Percentiles rank a stretch among this genome's conserved stretches.
phyloP scores from a whole-genome alignment of 2,329 filamentous ascomycete species.

The Aspergillus sp. region DNA sequence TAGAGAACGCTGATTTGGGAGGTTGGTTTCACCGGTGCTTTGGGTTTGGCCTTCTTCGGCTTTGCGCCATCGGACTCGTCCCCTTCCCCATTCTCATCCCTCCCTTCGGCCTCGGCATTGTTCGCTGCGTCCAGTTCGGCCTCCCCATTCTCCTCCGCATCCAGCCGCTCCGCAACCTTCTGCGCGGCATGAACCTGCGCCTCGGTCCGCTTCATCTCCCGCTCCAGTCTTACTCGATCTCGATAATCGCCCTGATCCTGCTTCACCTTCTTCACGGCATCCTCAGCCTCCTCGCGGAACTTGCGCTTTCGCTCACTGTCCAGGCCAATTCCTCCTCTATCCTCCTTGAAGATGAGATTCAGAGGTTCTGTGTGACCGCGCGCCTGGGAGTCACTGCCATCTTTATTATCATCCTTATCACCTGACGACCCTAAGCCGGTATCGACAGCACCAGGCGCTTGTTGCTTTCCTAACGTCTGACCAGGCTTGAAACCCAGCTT shows the following conservation, averaged over 20 bases:
- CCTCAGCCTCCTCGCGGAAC: constrained; percentile 64
- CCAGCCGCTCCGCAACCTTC: constrained; percentile 78
- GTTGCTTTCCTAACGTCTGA: constrained; percentile 70
- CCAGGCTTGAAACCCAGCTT: constrained; percentile 88
- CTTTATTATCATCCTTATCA: constrained; percentile 8
- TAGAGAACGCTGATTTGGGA: constrained; percentile 78
- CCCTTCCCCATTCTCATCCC: constrained; percentile 20
- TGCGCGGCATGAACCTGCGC: constrained; percentile 76
- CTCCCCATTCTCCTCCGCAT: constrained; percentile 54
- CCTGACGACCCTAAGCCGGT: not conserved
- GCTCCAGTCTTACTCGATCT: constrained; percentile 71
- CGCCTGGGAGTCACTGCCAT: constrained; percentile 14
- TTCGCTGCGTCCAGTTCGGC: constrained; percentile 13
- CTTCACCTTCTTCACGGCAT: constrained; percentile 63
- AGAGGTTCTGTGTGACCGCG: constrained; percentile 71
- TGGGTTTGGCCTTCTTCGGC: constrained; percentile 18
- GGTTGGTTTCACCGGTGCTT: constrained; percentile 53
- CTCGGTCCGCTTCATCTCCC: constrained; percentile 70
- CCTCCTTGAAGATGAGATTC: constrained; percentile 74
- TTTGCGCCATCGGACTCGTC: constrained; percentile 2
- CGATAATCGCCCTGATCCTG: constrained; percentile 73
- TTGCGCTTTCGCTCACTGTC: constrained; percentile 84
- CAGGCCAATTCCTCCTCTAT: constrained; percentile 80
- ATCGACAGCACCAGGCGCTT: constrained; percentile 32
- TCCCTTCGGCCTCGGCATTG: constrained; percentile 19